Evolutionary conservation across 2,329 filamentous ascomycete species (phyloP).

Genomic region (Cytospora leucostoma): DNA sequence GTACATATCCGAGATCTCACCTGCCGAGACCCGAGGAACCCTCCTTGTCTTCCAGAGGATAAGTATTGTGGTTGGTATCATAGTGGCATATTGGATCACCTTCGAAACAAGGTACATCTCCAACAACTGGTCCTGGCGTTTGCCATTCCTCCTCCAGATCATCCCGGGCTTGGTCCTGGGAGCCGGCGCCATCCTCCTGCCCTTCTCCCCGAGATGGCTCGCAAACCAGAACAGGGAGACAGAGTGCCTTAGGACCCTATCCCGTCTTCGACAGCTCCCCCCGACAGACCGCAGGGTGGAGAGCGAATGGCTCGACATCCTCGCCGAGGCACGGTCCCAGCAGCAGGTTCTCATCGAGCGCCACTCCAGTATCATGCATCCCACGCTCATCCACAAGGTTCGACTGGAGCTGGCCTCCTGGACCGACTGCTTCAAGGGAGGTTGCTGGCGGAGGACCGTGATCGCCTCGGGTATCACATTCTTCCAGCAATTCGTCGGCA

Average conservation of each 20-base stretch:
- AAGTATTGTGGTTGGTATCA: constrained; percentile 37
- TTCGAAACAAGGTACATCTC: constrained; percentile 32
- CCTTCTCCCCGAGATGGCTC: constrained; percentile 58
- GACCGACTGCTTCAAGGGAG: constrained; percentile 45
- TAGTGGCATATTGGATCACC: constrained; percentile 35
- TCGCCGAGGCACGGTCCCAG: constrained; percentile 50
- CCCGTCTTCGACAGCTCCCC: constrained; percentile 49
- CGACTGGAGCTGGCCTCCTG: constrained; percentile 43
- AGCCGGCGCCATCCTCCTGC: constrained; percentile 46
- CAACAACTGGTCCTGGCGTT: constrained; percentile 37
- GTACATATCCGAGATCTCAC: constrained; percentile 36
- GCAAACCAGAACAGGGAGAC: constrained; percentile 48
- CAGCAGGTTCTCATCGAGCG: constrained; percentile 41
- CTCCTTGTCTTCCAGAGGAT: constrained; percentile 38
- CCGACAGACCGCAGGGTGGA: constrained; percentile 45
- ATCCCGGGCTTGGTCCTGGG: constrained; percentile 35
- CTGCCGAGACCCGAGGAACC: constrained; percentile 35
- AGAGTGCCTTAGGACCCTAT: constrained; percentile 50
- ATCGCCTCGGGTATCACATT: constrained; percentile 57
- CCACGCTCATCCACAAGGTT: constrained; percentile 29
- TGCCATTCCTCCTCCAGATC: constrained; percentile 49
- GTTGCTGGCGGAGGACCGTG: constrained; percentile 47
- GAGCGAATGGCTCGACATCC: constrained; percentile 51
- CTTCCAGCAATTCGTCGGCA: constrained; percentile 57
- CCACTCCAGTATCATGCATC: constrained; percentile 39